Conservation (phyloP, 202 grass and related monocot genomes). For the Schoenoplectus triqueter region DNA sequence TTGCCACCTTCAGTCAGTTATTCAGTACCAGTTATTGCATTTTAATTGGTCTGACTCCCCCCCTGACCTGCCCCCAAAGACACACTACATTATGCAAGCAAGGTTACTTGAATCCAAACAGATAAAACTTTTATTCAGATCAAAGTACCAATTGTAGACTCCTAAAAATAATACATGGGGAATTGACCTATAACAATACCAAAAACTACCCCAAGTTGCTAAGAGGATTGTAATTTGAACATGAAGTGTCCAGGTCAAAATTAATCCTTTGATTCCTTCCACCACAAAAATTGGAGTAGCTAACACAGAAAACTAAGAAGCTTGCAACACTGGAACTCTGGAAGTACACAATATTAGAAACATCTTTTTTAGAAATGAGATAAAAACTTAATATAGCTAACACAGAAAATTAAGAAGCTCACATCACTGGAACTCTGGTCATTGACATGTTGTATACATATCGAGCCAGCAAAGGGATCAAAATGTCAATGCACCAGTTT, state of each 20-base stretch:
- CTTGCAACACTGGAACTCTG: background rate
- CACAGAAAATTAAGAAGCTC: too few species aligned
- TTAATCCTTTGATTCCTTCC: constrained; percentile 12
- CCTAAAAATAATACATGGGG: background rate
- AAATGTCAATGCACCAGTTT: background rate
- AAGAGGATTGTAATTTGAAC: background rate
- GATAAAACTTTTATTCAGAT: background rate
- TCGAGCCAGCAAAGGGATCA: background rate
- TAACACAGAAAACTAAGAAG: background rate
- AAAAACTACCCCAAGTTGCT: background rate
- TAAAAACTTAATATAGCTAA: background rate
- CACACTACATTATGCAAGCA: background rate
- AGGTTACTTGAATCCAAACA: background rate
- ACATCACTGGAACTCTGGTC: background rate
- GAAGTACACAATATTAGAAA: background rate
- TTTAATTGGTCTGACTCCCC: background rate
- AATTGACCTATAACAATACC: background rate
- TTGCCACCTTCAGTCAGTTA: background rate
- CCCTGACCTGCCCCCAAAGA: background rate
- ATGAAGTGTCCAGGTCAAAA: background rate
- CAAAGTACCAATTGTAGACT: background rate
- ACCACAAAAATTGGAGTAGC: background rate
- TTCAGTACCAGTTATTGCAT: background rate
- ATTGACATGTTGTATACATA: background rate
- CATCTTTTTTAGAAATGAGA: background rate